These are phyloP conservation scores for Irpex sp. DNA, from an alignment of 1,284 basidiomycete genomes.

Conservation along the genomic window DNA sequence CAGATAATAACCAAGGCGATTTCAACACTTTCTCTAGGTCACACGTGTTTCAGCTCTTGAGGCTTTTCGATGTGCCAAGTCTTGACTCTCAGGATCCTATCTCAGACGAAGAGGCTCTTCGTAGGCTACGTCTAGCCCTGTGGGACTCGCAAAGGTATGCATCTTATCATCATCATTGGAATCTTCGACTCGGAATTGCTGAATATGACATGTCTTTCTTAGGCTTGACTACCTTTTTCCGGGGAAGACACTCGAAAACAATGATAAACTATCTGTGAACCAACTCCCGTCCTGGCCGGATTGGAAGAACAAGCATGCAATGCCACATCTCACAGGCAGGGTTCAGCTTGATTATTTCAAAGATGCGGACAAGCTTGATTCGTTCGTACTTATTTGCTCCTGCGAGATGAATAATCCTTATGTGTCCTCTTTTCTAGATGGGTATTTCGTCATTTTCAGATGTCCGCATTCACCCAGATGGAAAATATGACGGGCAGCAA, in stretches of 20 bases:
- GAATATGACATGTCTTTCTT: neutral
- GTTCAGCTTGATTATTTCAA: neutral
- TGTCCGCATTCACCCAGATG: neutral
- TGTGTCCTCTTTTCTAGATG: neutral
- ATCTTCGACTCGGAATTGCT: too few species aligned
- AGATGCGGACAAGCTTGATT: neutral
- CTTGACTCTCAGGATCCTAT: neutral
- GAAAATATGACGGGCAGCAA: neutral
- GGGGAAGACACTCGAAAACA: neutral
- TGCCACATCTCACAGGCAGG: neutral
- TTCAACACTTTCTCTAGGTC: neutral
- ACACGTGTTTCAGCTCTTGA: neutral
- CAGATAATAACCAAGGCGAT: neutral
- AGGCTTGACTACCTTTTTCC: neutral
- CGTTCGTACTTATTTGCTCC: neutral
- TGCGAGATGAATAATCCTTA: neutral
- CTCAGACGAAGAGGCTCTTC: neutral
- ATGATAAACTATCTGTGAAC: neutral
- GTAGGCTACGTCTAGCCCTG: neutral
- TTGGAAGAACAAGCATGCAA: neutral
- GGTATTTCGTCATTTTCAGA: neutral
- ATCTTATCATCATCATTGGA: neutral
- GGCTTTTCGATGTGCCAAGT: neutral
- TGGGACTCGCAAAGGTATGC: neutral
- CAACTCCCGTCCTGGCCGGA: neutral